Evolutionary conservation across 2,329 filamentous ascomycete genomes (phyloP).

Genomic region (Penicillium sp.): DNA sequence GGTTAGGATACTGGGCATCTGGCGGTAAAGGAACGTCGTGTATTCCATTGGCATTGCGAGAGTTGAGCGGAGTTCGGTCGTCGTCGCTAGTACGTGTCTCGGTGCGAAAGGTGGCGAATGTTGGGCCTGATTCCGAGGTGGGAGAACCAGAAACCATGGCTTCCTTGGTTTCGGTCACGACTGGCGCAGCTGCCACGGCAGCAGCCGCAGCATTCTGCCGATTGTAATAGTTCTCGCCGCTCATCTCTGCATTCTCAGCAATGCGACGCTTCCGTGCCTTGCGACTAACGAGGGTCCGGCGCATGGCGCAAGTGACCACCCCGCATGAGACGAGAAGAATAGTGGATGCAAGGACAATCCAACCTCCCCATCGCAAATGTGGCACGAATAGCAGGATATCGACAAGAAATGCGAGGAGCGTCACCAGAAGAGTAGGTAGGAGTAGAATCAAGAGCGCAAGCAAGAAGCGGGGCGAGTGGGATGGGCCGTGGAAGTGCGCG

Average conservation of each 20-base stretch:
- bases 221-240: constrained; percentile 87
- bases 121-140: constrained; percentile 53
- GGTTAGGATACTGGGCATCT: constrained; percentile 35
- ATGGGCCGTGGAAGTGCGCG: constrained; percentile 83
- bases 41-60: constrained; percentile 28
- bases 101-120: constrained; percentile 51
- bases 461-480: constrained; percentile 87
- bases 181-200: constrained; percentile 28
- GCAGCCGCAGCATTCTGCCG: constrained; percentile 52
- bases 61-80: constrained; percentile 47
- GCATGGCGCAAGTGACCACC: constrained; percentile 91
- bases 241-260: constrained; percentile 95
- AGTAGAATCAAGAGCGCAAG: constrained; percentile 83
- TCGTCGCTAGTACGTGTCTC: constrained; percentile 43
- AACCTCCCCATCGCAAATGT: constrained; percentile 91
- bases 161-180: constrained; percentile 56
- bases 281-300: constrained; percentile 83
- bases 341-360: constrained; percentile 86
- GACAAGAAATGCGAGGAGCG: constrained; percentile 84
- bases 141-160: constrained; percentile 62
- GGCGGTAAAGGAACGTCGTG: constrained; percentile 33
- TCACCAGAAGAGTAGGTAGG: constrained; percentile 80
- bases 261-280: constrained; percentile 93
- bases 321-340: constrained; percentile 80
- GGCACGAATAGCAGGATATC: constrained; percentile 95